Evolutionary conservation across 129 eudicot species (phyloP), one percentile per base, ranked within the genome.

Genomic region (Helichrysum umbraculigerum): DNA sequence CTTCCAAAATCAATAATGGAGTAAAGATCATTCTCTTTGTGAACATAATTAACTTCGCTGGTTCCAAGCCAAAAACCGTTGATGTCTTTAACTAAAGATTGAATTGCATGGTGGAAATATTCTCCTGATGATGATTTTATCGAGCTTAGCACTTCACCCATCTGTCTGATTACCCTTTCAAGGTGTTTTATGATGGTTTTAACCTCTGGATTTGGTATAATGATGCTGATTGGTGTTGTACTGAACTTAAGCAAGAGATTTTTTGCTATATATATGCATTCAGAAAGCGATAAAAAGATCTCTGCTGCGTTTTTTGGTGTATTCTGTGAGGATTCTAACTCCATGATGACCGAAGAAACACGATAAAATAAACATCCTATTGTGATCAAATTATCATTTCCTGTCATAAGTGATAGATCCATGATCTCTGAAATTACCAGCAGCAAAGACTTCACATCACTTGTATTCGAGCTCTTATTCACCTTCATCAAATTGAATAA

Each of bases 281-380:
- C 69, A 29, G 76, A 73, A 11, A 87, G 74, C 19, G 86, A 76
- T 20, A 65, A 79, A 22, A 87, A 54, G 14, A 71, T 66, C 64
- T 81, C 83, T 21, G 44, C 28, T 15, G 78, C 65, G 33, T 82
- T 81, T 51, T 72, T 35, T 11, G 87, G 76, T 20, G 75, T 69
- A 76, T 41, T 78, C 28, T 68, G 42, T 20, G 76, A 70, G 11
- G 78, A 62, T 28, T 84, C 83, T 29, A 85, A 71, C 84, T 85
- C 88, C 78, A 64, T 65, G 65, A 89, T 79, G 51, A 83, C 79
- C 11, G 77, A 70, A 34, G 88, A 75, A 61, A 80, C 71, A 7
- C 96, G 92, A 80, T 89, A 89, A 57, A 89, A 77, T 32, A 75
- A 85, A 77, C 86, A 76, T 42, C 89, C 92, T 2, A 89, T 73